Evolutionary conservation across 2,329 filamentous ascomycete species (phyloP).

Genomic region (Tolypocladium cylindrosporum): DNA sequence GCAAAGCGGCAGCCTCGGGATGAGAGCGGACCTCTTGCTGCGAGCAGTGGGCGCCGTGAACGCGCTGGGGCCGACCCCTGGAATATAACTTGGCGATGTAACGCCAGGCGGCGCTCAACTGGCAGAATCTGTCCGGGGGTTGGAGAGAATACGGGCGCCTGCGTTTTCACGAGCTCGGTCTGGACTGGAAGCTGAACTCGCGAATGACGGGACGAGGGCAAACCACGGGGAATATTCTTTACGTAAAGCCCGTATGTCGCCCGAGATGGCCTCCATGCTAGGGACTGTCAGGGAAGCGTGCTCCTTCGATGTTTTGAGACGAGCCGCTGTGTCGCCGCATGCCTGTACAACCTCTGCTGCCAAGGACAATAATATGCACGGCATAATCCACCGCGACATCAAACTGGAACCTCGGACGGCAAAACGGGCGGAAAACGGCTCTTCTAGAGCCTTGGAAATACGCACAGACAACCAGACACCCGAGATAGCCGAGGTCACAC

Average conservation of each 20-base stretch:
- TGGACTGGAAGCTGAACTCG: background rate
- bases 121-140: background rate
- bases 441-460: background rate
- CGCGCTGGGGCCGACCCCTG: background rate
- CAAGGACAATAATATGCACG: background rate
- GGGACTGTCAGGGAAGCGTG: background rate
- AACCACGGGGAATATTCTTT: background rate
- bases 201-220: background rate
- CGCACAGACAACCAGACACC: background rate
- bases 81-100: background rate
- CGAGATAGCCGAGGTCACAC: background rate
- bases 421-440: background rate
- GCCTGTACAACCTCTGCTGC: background rate
- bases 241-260: background rate
- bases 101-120: background rate
- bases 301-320: background rate
- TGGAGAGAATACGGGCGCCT: background rate
- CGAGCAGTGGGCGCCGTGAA: background rate
- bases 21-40: background rate
- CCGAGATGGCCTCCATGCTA: background rate
- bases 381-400: background rate
- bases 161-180: background rate
- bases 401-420: background rate
- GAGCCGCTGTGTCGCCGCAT: background rate
- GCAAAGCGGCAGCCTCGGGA: background rate